Conservation (phyloP, 1,284 basidiomycete genomes). For the Vanrija humicola region DNA sequence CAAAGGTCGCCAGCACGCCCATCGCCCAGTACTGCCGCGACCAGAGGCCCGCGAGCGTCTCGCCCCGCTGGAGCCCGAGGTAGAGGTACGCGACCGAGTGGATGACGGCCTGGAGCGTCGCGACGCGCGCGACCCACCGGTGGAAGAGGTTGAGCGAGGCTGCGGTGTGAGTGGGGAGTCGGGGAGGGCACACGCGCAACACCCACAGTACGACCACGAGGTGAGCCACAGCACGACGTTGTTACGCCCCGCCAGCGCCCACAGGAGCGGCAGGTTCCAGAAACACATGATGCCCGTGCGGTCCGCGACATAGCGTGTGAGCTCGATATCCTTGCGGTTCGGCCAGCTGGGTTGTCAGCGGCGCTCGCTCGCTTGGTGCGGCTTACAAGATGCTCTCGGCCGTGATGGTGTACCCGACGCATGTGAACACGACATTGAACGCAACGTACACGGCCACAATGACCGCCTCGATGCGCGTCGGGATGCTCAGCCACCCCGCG, state of each 20-base stretch:
- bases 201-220: slow-evolving; percentile 29
- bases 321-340: slow-evolving; percentile 6
- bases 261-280: slow-evolving; percentile 31
- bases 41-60: slow-evolving; percentile 12
- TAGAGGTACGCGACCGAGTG: slow-evolving; percentile 20
- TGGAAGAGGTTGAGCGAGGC: slow-evolving; percentile 31
- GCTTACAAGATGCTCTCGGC: slow-evolving; percentile 16
- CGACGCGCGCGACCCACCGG: slow-evolving; percentile 27
- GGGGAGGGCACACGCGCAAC: background rate
- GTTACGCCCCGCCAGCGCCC: slow-evolving; percentile 29
- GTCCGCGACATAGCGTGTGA: slow-evolving; percentile 25
- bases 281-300: slow-evolving; percentile 32
- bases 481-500: slow-evolving; percentile 16
- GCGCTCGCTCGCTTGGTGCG: no score
- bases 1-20: background rate
- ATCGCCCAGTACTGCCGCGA: slow-evolving; percentile 6
- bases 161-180: background rate
- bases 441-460: slow-evolving; percentile 26
- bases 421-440: slow-evolving; percentile 37
- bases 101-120: slow-evolving; percentile 23
- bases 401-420: slow-evolving; percentile 57
- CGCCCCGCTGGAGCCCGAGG: slow-evolving; percentile 4
- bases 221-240: slow-evolving; percentile 35
- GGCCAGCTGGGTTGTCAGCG: background rate
- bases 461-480: slow-evolving; percentile 26